Percentiles rank a stretch among this genome's conserved stretches.
Conservation (phyloP, 2,329 filamentous ascomycete genomes). For the Fusarium sp. region DNA sequence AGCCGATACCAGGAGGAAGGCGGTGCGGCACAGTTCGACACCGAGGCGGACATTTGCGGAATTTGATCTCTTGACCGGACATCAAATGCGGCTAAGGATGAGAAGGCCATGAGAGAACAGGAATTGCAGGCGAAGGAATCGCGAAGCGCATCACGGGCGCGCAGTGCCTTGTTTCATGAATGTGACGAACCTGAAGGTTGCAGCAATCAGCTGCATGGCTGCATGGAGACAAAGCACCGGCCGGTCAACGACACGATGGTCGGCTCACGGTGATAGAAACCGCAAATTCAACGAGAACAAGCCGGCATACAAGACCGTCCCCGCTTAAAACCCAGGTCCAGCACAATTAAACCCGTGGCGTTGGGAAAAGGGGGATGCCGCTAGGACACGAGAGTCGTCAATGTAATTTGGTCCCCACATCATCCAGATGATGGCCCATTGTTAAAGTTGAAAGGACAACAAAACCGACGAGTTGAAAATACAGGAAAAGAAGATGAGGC, state of each 20-base stretch:
- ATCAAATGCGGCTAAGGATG: not conserved
- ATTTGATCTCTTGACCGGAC: not conserved
- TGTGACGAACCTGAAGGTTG: not conserved
- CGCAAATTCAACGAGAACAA: slow-evolving; percentile 8
- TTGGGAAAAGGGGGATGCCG: slow-evolving; percentile 37
- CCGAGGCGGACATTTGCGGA: not conserved
- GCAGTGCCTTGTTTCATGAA: not conserved
- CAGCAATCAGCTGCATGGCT: slow-evolving; percentile 10
- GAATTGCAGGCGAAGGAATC: not conserved
- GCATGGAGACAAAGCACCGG: slow-evolving; percentile 2
- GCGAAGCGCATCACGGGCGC: not conserved
- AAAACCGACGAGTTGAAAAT: slow-evolving; percentile 5
- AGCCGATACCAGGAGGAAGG: not conserved
- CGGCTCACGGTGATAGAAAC: not conserved
- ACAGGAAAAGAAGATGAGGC: slow-evolving; percentile 2
- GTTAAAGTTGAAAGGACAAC: slow-evolving; percentile 22
- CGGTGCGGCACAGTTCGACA: not conserved
- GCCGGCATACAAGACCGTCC: slow-evolving; percentile 15
- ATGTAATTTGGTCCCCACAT: slow-evolving; percentile 43
- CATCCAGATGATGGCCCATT: slow-evolving; percentile 38
- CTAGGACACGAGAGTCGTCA: slow-evolving; percentile 25
- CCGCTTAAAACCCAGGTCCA: slow-evolving; percentile 26
- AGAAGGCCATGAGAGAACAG: not conserved
- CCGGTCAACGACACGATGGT: not conserved
- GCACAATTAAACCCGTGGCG: slow-evolving; percentile 32